Conservation (phyloP, 1,284 basidiomycete species). For the Athelia psychrophila region DNA sequence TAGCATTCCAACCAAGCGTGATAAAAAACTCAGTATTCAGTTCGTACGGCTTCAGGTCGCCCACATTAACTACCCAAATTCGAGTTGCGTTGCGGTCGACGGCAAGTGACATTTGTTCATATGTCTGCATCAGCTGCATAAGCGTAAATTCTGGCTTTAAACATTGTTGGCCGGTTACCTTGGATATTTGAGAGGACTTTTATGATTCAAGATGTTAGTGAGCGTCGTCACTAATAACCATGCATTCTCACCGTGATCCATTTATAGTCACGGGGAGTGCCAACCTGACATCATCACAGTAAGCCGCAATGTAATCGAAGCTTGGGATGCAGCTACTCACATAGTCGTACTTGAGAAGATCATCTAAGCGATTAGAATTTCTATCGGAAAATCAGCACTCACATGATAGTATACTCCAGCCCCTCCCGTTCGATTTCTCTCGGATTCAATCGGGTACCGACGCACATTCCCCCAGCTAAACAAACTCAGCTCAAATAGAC, state of each 20-base stretch:
- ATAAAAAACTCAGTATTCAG: slow-evolving; percentile 71
- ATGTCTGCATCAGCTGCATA: slow-evolving; percentile 34
- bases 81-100: slow-evolving; percentile 53
- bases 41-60: slow-evolving; percentile 74
- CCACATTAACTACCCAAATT: slow-evolving; percentile 64
- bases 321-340: slow-evolving; percentile 20
- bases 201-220: not conserved
- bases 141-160: slow-evolving; percentile 2
- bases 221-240: not conserved
- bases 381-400: slow-evolving; percentile 14
- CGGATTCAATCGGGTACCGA: slow-evolving; percentile 47
- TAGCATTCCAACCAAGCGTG: slow-evolving; percentile 57
- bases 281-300: slow-evolving; percentile 34
- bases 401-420: slow-evolving; percentile 72
- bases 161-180: slow-evolving; percentile 21
- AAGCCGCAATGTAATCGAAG: not conserved
- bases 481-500: not conserved
- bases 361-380: not conserved
- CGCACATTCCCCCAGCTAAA: slow-evolving; percentile 58
- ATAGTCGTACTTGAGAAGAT: slow-evolving; percentile 40
- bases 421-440: slow-evolving; percentile 58
- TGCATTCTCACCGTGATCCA: slow-evolving; percentile 47
- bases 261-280: slow-evolving; percentile 56
- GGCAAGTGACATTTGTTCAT: slow-evolving; percentile 61
- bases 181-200: slow-evolving; percentile 44